Conservation (phyloP, 805 yeast species). For the Monosporozyma aquatica region DNA sequence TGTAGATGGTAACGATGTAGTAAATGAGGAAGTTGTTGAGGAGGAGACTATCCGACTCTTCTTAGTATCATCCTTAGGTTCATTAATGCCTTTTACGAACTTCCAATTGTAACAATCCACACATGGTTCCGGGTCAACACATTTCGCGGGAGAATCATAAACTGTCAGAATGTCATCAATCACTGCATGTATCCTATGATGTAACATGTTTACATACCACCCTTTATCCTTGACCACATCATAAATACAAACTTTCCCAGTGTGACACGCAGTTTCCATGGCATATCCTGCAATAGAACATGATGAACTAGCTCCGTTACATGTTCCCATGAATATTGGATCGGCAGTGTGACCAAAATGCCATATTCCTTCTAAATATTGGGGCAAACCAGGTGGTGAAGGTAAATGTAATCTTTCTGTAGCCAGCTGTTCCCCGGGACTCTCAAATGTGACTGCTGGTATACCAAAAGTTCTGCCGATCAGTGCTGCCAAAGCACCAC, state of each 20-base stretch:
- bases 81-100: slow-evolving; percentile 35
- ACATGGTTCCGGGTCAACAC: slow-evolving; percentile 73
- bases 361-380: slow-evolving; percentile 75
- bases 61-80: slow-evolving; percentile 12
- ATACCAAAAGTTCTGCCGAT: slow-evolving; percentile 83
- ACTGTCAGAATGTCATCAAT: slow-evolving; percentile 66
- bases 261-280: slow-evolving; percentile 91
- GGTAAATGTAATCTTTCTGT: slow-evolving; percentile 81
- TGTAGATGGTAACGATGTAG: slow-evolving; percentile 14
- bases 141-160: slow-evolving; percentile 70
- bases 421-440: slow-evolving; percentile 87
- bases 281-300: slow-evolving; percentile 94
- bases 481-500: slow-evolving; percentile 76
- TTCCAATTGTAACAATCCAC: slow-evolving; percentile 85
- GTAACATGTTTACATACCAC: slow-evolving; percentile 80
- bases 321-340: slow-evolving; percentile 92
- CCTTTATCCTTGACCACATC: slow-evolving; percentile 85
- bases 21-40: slow-evolving; percentile 7
- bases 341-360: slow-evolving; percentile 96
- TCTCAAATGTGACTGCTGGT: slow-evolving; percentile 84
- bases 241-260: slow-evolving; percentile 79
- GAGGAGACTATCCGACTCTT: slow-evolving; percentile 1
- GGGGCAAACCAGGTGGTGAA: slow-evolving; percentile 81
- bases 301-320: slow-evolving; percentile 84
- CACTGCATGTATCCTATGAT: slow-evolving; percentile 86